Evolutionary conservation across 169 alveolate species (phyloP).

Genomic region (Perkinsus chesapeaki): DNA sequence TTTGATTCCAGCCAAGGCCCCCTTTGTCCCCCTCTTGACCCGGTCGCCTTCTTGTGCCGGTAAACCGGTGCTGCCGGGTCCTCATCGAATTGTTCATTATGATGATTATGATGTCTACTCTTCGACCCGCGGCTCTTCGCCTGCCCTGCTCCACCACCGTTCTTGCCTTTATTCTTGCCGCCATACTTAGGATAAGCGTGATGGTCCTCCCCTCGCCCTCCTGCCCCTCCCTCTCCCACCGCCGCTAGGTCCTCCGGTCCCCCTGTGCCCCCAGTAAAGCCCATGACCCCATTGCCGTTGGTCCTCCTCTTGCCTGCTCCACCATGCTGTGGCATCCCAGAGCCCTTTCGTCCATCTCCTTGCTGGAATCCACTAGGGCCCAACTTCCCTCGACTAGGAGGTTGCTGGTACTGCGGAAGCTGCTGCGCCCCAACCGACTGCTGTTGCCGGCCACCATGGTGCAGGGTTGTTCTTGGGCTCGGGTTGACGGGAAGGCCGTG

Average conservation of each 20-base stretch:
- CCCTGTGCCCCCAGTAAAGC: not conserved
- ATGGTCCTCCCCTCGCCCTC: not conserved
- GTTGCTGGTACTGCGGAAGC: not conserved
- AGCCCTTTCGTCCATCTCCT: not conserved
- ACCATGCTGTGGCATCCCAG: not conserved
- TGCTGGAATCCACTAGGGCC: not conserved
- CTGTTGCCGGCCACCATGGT: not conserved
- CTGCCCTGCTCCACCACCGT: not conserved
- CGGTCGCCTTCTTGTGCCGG: not conserved
- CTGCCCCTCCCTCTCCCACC: not conserved
- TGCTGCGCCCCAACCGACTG: not conserved
- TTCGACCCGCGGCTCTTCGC: not conserved
- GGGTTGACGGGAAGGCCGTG: not conserved
- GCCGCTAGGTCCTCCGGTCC: not conserved
- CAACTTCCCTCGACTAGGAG: not conserved
- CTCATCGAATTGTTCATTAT: not conserved
- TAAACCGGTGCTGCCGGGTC: not conserved
- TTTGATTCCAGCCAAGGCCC: not conserved
- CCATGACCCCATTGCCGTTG: not conserved
- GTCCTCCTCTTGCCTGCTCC: not conserved
- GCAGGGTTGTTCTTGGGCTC: not conserved
- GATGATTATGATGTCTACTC: not conserved
- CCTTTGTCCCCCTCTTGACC: not conserved
- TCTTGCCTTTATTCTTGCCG: not conserved
- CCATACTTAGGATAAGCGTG: not conserved